These are phyloP conservation scores for Verticillium nubilum DNA, from an alignment of 2,329 filamentous ascomycete genomes.

Conservation along the genomic window DNA sequence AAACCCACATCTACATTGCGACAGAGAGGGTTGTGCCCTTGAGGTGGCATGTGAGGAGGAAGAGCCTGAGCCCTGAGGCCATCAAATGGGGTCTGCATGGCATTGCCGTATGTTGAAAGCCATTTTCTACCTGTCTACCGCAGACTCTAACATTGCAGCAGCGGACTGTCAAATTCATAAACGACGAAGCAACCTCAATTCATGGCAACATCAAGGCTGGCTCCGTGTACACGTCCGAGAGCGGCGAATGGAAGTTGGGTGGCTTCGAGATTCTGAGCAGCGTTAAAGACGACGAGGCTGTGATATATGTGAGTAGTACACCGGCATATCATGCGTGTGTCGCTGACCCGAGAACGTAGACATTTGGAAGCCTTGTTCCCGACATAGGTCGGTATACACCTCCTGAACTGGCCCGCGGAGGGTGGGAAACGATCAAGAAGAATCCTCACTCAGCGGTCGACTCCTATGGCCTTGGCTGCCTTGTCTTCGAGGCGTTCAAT, in stretches of 20 bases:
- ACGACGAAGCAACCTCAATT: conserved; percentile 85
- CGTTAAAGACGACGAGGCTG: conserved; percentile 90
- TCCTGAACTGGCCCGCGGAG: conserved; percentile 76
- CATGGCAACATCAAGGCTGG: conserved; percentile 82
- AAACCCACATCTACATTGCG: conserved; percentile 92
- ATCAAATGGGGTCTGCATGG: conserved; percentile 93
- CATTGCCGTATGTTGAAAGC: conserved; percentile 57
- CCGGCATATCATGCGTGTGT: neutral
- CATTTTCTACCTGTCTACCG: neutral
- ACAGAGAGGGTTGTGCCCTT: conserved; percentile 86
- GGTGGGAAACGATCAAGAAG: conserved; percentile 89
- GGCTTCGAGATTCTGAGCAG: conserved; percentile 93
- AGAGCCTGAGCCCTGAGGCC: conserved; percentile 83
- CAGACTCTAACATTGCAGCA: conserved; percentile 24
- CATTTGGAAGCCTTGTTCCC: conserved; percentile 79
- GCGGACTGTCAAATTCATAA: conserved; percentile 94
- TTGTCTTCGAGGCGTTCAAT: conserved; percentile 91
- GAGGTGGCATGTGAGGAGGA: conserved; percentile 83
- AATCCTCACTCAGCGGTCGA: conserved; percentile 78
- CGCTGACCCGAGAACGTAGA: conserved; percentile 40
- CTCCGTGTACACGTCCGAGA: conserved; percentile 89
- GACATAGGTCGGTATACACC: conserved; percentile 80
- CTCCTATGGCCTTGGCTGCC: conserved; percentile 76
- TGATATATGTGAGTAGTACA: conserved; percentile 66
- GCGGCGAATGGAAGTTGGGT: conserved; percentile 94